Conservation (phyloP, 768 basidiomycete genomes). For the Trametes elegans region DNA sequence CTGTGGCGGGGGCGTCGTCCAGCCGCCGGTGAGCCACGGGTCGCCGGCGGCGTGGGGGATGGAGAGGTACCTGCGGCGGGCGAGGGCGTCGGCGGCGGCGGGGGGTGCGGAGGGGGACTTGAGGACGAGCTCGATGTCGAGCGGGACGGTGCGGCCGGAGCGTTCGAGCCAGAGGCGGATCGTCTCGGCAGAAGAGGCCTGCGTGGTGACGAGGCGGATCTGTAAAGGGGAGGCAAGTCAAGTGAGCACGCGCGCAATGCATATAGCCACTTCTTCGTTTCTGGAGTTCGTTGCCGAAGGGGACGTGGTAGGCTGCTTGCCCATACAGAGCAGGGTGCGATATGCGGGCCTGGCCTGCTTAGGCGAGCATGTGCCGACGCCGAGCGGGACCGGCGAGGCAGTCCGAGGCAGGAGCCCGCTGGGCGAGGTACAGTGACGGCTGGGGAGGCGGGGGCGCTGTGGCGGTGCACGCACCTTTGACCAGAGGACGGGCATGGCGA, state of each 20-base stretch:
- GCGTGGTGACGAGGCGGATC: constrained; percentile 75
- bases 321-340: neutral
- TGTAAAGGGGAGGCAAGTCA: constrained; percentile 26
- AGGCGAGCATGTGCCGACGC: no score
- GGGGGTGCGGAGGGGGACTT: constrained; percentile 30
- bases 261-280: no score
- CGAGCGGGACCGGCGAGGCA: no score
- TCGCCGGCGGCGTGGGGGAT: constrained; percentile 3
- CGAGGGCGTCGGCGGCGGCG: constrained; percentile 12
- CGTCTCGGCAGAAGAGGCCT: constrained; percentile 70
- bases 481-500: constrained; percentile 71
- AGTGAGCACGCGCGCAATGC: neutral
- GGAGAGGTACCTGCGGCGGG: constrained; percentile 10
- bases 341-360: neutral
- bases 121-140: constrained; percentile 80
- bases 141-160: constrained; percentile 63
- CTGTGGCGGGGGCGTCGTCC: constrained; percentile 13
- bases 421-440: no score
- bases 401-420: no score
- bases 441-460: no score
- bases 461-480: constrained; percentile 54
- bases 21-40: constrained; percentile 6
- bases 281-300: no score
- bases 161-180: constrained; percentile 83
- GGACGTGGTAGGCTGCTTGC: neutral